phyloP scores from a whole-genome alignment of 345 rosid species.

The Rhizophora mangle region DNA sequence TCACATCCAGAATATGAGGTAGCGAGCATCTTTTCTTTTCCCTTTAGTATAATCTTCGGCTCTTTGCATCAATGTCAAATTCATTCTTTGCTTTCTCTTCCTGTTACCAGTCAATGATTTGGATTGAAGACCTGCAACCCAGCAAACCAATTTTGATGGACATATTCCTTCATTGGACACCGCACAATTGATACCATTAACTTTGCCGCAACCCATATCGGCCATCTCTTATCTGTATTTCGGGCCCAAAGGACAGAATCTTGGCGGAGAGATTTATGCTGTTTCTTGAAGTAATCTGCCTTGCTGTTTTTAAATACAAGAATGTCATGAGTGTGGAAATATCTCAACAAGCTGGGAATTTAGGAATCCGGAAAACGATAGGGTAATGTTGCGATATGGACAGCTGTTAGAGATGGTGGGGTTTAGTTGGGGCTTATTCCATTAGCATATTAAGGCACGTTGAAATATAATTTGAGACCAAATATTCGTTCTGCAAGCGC shows the following conservation, averaged over 20 bases:
- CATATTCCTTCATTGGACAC: background rate
- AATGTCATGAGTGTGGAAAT: no score
- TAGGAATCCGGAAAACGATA: constrained; percentile 3
- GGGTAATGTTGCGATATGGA: no score
- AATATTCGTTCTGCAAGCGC: no score
- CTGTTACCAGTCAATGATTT: constrained; percentile 31
- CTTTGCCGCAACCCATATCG: no score
- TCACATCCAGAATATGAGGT: constrained; percentile 29
- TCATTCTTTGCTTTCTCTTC: constrained; percentile 24
- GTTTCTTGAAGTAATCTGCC: no score
- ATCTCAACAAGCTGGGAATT: background rate
- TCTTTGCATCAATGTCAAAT: constrained; percentile 6
- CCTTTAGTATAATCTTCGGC: constrained; percentile 12
- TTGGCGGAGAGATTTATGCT: no score
- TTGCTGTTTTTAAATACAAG: no score
- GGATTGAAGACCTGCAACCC: background rate
- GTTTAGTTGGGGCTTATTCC: constrained; percentile 2
- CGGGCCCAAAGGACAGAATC: no score
- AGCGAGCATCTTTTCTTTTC: constrained; percentile 36
- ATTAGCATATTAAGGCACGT: background rate
- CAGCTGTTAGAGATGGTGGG: background rate
- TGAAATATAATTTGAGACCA: no score
- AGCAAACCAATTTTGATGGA: background rate
- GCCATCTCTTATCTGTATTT: no score
- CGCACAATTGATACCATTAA: background rate